These are phyloP conservation scores for Orbilia javanica DNA, from an alignment of 2,329 filamentous ascomycete species.

Conservation along the genomic window DNA sequence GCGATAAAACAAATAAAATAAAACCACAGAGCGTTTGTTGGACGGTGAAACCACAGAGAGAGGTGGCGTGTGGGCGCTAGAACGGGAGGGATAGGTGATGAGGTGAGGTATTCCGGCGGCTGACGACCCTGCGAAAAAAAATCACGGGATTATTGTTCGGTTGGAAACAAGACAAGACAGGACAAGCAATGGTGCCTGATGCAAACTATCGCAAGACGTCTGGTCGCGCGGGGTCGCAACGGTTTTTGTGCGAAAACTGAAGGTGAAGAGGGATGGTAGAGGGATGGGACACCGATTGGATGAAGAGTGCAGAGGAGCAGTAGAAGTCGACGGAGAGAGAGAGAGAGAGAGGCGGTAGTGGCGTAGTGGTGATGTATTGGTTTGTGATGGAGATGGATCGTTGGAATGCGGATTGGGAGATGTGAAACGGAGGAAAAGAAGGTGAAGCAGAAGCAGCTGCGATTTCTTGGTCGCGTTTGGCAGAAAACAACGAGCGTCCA, in stretches of 20 bases:
- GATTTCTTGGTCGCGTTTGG: neutral
- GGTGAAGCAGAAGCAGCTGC: constrained; percentile 3
- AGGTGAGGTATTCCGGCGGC: neutral
- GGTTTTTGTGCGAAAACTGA: neutral
- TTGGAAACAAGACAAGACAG: neutral
- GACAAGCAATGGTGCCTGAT: neutral
- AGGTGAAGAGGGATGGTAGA: neutral
- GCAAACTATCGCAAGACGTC: neutral
- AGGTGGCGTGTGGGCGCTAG: neutral
- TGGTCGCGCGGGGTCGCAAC: neutral
- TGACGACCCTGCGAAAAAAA: neutral
- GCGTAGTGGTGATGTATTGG: neutral
- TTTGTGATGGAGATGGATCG: neutral
- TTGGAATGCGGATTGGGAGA: neutral
- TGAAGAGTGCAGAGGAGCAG: neutral
- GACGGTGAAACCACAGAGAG: neutral
- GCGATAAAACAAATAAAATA: neutral
- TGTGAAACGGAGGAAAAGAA: constrained; percentile 3
- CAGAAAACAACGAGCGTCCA: neutral
- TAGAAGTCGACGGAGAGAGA: neutral
- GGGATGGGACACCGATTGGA: neutral
- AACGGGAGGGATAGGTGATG: neutral
- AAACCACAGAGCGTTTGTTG: too few relatives aligned
- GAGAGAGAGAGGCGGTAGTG: neutral
- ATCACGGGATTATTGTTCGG: neutral